These are phyloP conservation scores for Fusarium xyrophilum DNA, from an alignment of 2,329 filamentous ascomycete species.

Conservation along the genomic window DNA sequence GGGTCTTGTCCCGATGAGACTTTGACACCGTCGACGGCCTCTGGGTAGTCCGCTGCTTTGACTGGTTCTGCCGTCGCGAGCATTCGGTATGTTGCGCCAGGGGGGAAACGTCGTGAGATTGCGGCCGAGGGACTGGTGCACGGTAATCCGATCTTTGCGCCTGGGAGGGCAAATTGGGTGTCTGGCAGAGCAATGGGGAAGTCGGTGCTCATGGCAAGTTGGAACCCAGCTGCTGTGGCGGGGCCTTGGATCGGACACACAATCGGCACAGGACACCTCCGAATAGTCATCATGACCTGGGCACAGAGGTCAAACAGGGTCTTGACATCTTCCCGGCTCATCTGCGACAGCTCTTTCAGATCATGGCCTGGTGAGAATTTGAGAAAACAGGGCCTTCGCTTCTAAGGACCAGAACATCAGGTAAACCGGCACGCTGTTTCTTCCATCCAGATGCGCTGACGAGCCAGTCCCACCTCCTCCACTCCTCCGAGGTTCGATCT, in stretches of 20 bases:
- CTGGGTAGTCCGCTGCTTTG: conserved; percentile 15
- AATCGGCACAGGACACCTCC: conserved; percentile 31
- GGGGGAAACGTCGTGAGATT: conserved; percentile 28
- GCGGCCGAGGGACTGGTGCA: conserved; percentile 38
- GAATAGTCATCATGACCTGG: conserved; percentile 35
- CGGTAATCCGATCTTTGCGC: conserved; percentile 36
- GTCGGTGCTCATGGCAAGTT: conserved; percentile 37
- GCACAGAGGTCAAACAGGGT: conserved; percentile 29
- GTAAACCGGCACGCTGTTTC: conserved; percentile 28
- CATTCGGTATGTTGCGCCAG: conserved; percentile 25
- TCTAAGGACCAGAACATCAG: conserved; percentile 33
- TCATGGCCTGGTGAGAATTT: conserved; percentile 39
- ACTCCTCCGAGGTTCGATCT: background rate
- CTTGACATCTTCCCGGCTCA: conserved; percentile 25
- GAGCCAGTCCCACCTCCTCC: conserved; percentile 22
- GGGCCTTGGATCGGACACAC: conserved; percentile 38
- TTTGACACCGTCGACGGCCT: conserved; percentile 30
- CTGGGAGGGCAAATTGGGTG: conserved; percentile 30
- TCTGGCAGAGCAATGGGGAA: conserved; percentile 28
- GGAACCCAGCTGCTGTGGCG: conserved; percentile 38
- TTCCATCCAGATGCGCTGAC: conserved; percentile 33
- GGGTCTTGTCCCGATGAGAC: background rate
- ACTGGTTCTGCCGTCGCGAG: conserved; percentile 30
- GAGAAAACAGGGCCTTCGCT: conserved; percentile 38
- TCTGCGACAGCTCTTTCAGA: conserved; percentile 27